phyloP scores from a whole-genome alignment of 768 basidiomycete species.

The Tulasnella sp. region DNA sequence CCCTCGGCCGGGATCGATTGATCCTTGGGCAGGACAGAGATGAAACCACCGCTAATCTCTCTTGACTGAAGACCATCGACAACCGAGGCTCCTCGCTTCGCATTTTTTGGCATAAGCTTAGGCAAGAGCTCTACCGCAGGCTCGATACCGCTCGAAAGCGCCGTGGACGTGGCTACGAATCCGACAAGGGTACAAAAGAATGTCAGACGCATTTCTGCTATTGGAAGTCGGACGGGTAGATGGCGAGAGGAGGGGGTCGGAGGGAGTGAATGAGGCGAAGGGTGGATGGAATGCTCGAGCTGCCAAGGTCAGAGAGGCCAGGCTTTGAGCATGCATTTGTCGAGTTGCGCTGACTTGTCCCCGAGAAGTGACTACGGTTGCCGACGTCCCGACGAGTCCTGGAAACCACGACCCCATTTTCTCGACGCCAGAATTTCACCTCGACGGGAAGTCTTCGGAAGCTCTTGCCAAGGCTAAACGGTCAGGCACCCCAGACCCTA shows the following conservation, averaged over 20 bases:
- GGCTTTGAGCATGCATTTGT: background rate
- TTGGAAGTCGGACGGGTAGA: background rate
- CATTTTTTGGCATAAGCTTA: background rate
- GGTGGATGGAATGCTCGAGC: background rate
- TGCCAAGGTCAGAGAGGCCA: background rate
- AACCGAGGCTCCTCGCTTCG: background rate
- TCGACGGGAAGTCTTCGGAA: background rate
- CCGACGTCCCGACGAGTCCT: background rate
- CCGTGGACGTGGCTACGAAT: background rate
- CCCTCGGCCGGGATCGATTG: background rate
- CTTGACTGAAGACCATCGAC: background rate
- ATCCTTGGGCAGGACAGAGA: background rate
- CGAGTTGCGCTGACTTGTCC: background rate
- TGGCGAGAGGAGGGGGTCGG: background rate
- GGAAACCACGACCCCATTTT: background rate
- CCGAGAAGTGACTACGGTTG: background rate
- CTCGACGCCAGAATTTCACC: background rate
- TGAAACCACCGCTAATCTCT: background rate
- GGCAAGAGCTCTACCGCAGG: background rate
- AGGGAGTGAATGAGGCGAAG: background rate
- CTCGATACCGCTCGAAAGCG: background rate
- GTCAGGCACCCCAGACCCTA: background rate
- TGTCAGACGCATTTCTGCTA: background rate
- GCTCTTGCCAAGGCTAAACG: background rate
- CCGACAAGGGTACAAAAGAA: background rate